Base-by-base conservation (phyloP, 1,284 basidiomycete genomes). In the Sanguinoderma infundibulare region DNA sequence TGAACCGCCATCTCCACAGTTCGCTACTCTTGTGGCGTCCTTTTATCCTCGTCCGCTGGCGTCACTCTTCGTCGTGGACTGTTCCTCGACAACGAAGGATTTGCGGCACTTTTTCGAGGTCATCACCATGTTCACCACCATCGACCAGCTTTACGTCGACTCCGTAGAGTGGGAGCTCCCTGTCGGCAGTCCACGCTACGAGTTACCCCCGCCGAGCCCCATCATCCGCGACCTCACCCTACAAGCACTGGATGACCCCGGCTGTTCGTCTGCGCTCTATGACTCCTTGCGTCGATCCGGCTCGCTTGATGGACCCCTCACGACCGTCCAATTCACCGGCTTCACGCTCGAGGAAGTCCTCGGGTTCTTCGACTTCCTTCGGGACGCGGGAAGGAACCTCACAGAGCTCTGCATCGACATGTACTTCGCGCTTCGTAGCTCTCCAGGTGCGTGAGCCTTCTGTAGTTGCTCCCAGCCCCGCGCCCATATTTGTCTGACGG, bases 361-460 rank as follows among this genome's bases (percentile, higher is more conserved):
- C 30, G 42, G n/a, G 1, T 59, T 59, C 57, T 44, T 59, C 50
- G 9, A 8, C n/a, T 59, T 59, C 35, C 51, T 38, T 8, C 12
- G 28, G 1, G 34, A 53, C 17, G 57, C 30, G 20, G 51, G 42
- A 5, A 34, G 26, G 20, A 17, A 47, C 9, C 52, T 59, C 28
- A 49, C 36, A 3, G 57, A 53, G n/a, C 57, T 59, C 20, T 36
- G 28, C 42, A 35, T 59, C 35, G 57, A 59, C 28, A 28, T 59
- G 32, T 59, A 28, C 44, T 40, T 28, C 35, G 51, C 57, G 4
- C 44, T 59, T 28, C 38, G 36, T 9, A 26, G 30, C 26, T 36
- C 24, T 24, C 55, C 14, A 17, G 46, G 53, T 55, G 20, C 12
- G 54, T 22, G 4, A 1, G 14, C 24, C 20, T 53, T 17, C 17